Percentiles rank a stretch among this genome's conserved stretches.
These are phyloP conservation scores for Dunaliella primolecta DNA, from an alignment of 139 green algal genomes.

Conservation along the genomic window DNA sequence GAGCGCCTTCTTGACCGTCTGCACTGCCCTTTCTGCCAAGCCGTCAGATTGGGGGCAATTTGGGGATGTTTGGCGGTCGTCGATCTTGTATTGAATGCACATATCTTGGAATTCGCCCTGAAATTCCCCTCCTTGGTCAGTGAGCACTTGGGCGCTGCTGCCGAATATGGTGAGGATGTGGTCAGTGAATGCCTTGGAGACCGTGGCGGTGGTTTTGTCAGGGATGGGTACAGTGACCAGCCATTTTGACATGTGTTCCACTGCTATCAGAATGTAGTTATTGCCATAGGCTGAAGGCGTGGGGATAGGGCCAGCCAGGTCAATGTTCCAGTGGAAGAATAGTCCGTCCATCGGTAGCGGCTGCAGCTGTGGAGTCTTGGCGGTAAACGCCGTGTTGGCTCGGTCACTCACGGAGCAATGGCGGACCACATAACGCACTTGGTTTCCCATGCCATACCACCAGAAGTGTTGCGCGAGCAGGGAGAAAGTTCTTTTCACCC, in stretches of 20 bases:
- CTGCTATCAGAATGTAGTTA: constrained; percentile 15
- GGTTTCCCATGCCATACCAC: background rate
- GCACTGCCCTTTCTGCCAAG: constrained; percentile 19
- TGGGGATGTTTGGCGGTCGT: constrained; percentile 25
- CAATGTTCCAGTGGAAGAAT: constrained; percentile 21
- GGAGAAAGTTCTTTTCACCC: background rate
- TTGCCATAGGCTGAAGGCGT: background rate
- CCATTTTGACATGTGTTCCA: constrained; percentile 27
- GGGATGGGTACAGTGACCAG: constrained; percentile 6
- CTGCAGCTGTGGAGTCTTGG: background rate
- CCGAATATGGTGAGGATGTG: constrained; percentile 16
- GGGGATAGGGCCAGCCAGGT: constrained; percentile 13
- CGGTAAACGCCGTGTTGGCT: background rate
- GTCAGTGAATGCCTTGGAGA: constrained; percentile 11
- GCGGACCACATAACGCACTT: background rate
- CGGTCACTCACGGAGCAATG: background rate
- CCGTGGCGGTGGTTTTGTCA: constrained; percentile 12
- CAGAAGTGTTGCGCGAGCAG: background rate
- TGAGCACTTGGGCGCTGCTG: constrained; percentile 23
- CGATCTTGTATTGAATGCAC: constrained; percentile 18
- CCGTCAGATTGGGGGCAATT: constrained; percentile 32
- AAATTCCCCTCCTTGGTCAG: constrained; percentile 32
- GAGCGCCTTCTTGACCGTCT: constrained; percentile 19
- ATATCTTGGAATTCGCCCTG: constrained; percentile 28
- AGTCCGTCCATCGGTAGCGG: constrained; percentile 21